Base-by-base conservation (phyloP, 2,329 filamentous ascomycete genomes). In the Ceratocystis diversiconidia region DNA sequence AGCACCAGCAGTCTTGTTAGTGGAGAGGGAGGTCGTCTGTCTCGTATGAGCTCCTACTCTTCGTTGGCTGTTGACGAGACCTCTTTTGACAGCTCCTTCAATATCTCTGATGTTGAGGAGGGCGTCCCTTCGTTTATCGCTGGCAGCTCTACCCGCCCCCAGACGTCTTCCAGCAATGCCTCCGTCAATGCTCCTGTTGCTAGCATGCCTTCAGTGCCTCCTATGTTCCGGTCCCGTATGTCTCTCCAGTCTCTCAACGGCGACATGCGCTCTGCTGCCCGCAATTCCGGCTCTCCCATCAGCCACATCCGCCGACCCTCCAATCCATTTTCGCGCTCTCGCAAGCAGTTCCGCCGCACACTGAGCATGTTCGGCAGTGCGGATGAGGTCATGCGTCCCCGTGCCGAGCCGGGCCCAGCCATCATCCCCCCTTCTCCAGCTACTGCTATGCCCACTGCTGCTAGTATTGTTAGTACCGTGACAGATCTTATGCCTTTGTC, bases 321-420 rank as follows among this genome's bases (percentile, higher is more conserved):
- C 61, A 91, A 86, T 74, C 88, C 82, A 66, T 83, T 88, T 70
- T 79, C 85, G 71, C 85, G 90, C 68, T 89, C 89, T 57, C 84
- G 92, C 70, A 95, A 95, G 73, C 89, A 94, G 74, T 92, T 92
- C 72, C 86, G 94, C 68, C 86, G 94, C 70, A 95, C 92, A 28
- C 78, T 96, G 72, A 97, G 94, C 81, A 99, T 99, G 94, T 99
- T 95, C 76, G 92, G 97, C 77, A 85, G 88, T 73, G 88, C 92
- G 2, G 88, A 84, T 70, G 94, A 97, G 73, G 81, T 96, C 65
- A 88, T 95, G 78, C 90, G 90, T 76, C 75, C 87, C 69, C 83
- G 85, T 59, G 82, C 82, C 10, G 74, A 77, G 67, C 72, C 76
- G 64, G 74, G 80, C 66, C 65, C 74, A 10, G 73, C 74, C 3